Conservation (phyloP, 1,284 basidiomycete genomes). For the Mrakiaceae sp. region DNA sequence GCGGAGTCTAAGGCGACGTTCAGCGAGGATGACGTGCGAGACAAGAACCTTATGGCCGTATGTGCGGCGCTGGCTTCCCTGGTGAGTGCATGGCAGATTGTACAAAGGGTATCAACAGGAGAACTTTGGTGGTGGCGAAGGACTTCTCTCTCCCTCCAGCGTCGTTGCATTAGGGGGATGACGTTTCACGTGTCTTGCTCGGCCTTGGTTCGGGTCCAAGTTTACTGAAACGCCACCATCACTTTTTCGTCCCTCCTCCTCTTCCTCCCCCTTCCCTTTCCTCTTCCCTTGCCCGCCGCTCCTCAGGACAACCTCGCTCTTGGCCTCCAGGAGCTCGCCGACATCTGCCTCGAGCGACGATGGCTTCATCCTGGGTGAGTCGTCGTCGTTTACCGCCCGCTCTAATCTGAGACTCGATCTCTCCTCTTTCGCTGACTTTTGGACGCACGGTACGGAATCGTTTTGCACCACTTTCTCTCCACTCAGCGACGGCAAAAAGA, state of each 20-base stretch:
- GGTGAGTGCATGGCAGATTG: conserved; percentile 22
- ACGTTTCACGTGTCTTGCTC: too few relatives aligned
- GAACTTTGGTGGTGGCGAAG: too few relatives aligned
- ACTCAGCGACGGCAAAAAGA: conserved; percentile 21
- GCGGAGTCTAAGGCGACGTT: conserved; percentile 4
- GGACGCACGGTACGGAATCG: not conserved
- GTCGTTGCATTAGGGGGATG: too few relatives aligned
- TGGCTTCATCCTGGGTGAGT: conserved; percentile 23
- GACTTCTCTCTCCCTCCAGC: too few relatives aligned
- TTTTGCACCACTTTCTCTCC: not conserved
- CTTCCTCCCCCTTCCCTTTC: not conserved
- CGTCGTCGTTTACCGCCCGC: not conserved
- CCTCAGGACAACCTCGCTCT: conserved; percentile 32
- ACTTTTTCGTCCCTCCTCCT: not conserved
- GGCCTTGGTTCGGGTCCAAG: too few relatives aligned
- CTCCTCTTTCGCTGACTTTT: not conserved
- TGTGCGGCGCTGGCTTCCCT: conserved; percentile 27
- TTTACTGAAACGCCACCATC: too few relatives aligned
- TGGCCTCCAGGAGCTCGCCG: conserved; percentile 30
- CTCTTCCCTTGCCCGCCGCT: not conserved
- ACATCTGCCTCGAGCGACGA: conserved; percentile 27
- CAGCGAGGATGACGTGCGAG: conserved; percentile 28
- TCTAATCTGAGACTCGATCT: not conserved
- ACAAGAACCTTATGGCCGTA: conserved; percentile 32
- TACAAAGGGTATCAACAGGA: too few relatives aligned